Conservation (phyloP, 768 basidiomycete species). For the Trametes cingulata region DNA sequence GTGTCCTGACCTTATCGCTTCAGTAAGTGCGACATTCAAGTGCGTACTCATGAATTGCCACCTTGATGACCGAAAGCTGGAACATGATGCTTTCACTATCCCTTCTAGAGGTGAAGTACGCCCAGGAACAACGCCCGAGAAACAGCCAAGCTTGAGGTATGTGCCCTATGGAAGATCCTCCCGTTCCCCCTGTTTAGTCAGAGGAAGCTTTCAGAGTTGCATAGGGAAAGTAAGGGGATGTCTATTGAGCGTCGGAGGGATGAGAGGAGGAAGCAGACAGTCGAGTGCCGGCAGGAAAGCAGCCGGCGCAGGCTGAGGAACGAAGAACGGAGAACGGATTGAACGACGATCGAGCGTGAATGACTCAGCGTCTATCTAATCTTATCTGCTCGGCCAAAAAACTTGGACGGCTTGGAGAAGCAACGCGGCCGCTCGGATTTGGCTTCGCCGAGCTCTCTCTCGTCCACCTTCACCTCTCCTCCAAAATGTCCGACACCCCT, state of each 20-base stretch:
- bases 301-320: too few relatives aligned
- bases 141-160: too few relatives aligned
- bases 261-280: background rate
- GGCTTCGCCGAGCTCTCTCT: constrained; percentile 9
- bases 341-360: too few relatives aligned
- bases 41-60: background rate
- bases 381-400: constrained; percentile 23
- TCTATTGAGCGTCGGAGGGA: too few relatives aligned
- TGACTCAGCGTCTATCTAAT: constrained; percentile 19
- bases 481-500: constrained; percentile 26
- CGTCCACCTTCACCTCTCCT: constrained; percentile 14
- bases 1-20: constrained; percentile 65
- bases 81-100: constrained; percentile 31
- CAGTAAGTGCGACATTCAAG: background rate
- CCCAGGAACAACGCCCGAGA: too few relatives aligned
- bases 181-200: too few relatives aligned
- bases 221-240: too few relatives aligned
- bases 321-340: too few relatives aligned
- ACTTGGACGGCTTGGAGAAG: background rate
- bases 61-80: constrained; percentile 39
- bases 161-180: too few relatives aligned
- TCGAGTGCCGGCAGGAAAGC: too few relatives aligned
- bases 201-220: too few relatives aligned
- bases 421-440: constrained; percentile 7
- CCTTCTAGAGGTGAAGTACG: background rate